A percentile compares a stretch with the other conserved stretches of the same genome.
Conservation (phyloP, 371 early-diverging fungal species). For the Mortierella sp. region DNA sequence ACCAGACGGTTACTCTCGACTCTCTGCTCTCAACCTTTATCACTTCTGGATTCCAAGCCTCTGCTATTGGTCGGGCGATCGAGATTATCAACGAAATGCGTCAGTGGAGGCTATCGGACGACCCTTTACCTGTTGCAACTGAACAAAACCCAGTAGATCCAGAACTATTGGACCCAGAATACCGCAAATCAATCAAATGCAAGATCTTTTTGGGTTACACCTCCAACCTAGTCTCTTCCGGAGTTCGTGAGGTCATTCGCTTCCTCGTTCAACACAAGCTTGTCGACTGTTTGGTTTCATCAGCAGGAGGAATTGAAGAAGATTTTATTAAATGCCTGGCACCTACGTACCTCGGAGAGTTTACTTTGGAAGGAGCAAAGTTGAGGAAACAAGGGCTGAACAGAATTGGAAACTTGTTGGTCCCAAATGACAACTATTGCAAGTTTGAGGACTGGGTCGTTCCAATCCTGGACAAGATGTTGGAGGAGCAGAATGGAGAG, state of each 20-base stretch:
- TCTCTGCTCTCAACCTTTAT: constrained; percentile 79
- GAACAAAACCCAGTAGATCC: constrained; percentile 70
- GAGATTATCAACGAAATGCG: constrained; percentile 92
- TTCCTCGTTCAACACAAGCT: constrained; percentile 90
- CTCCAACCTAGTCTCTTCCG: constrained; percentile 97
- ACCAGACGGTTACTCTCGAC: constrained; percentile 72
- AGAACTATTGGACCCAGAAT: constrained; percentile 69
- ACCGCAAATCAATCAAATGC: constrained; percentile 81
- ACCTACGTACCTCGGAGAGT: constrained; percentile 92
- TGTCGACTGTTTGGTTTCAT: constrained; percentile 94
- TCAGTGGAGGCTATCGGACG: constrained; percentile 90
- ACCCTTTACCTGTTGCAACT: constrained; percentile 65
- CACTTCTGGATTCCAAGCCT: constrained; percentile 95
- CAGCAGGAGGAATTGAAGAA: constrained; percentile 99
- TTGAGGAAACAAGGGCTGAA: constrained; percentile 96
- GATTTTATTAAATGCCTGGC: constrained; percentile 99
- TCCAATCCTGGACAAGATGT: constrained; percentile 94
- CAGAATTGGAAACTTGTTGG: constrained; percentile 98
- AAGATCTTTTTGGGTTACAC: constrained; percentile 99
- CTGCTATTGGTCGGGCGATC: constrained; percentile 88
- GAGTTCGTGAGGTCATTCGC: constrained; percentile 95
- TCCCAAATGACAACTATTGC: constrained; percentile 99
- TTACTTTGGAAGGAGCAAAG: constrained; percentile 83
- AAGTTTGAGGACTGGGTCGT: constrained; percentile 99
- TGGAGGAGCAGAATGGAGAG: constrained; percentile 87